Evolutionary conservation across 2,329 filamentous ascomycete species (phyloP).

Genomic region (Microsporum canis): DNA sequence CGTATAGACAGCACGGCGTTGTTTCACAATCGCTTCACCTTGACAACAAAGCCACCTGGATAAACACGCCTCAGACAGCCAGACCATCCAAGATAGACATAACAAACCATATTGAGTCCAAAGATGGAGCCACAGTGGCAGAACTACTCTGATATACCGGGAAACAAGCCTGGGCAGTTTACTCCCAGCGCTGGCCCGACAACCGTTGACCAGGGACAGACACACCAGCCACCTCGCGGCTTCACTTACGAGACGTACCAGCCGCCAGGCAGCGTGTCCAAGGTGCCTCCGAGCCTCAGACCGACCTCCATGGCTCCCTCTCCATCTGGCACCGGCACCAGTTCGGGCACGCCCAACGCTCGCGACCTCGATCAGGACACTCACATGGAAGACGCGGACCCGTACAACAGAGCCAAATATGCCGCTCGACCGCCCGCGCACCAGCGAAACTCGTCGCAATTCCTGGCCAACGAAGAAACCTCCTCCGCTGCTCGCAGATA

Average conservation of each 20-base stretch:
- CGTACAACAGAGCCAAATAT: slow-evolving; percentile 79
- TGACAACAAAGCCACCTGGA: background rate
- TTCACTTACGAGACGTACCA: slow-evolving; percentile 62
- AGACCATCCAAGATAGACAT: background rate
- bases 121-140: slow-evolving; percentile 54
- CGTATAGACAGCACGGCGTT: background rate
- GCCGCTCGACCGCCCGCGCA: slow-evolving; percentile 70
- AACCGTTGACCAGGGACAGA: slow-evolving; percentile 27
- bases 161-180: slow-evolving; percentile 53
- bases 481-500: slow-evolving; percentile 72
- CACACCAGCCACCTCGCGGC: slow-evolving; percentile 43
- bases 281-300: slow-evolving; percentile 20
- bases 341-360: slow-evolving; percentile 39
- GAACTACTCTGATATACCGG: slow-evolving; percentile 51
- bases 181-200: slow-evolving; percentile 44
- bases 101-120: background rate
- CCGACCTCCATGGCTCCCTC: slow-evolving; percentile 45
- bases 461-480: slow-evolving; percentile 61
- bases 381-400: slow-evolving; percentile 68
- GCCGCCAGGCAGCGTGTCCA: slow-evolving; percentile 29
- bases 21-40: background rate
- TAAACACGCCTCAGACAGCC: too few species aligned
- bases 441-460: slow-evolving; percentile 59
- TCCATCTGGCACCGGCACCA: slow-evolving; percentile 31
- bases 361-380: slow-evolving; percentile 65